Base-by-base conservation (phyloP, 495 filamentous ascomycete genomes). In the Acidomyces sp. region DNA sequence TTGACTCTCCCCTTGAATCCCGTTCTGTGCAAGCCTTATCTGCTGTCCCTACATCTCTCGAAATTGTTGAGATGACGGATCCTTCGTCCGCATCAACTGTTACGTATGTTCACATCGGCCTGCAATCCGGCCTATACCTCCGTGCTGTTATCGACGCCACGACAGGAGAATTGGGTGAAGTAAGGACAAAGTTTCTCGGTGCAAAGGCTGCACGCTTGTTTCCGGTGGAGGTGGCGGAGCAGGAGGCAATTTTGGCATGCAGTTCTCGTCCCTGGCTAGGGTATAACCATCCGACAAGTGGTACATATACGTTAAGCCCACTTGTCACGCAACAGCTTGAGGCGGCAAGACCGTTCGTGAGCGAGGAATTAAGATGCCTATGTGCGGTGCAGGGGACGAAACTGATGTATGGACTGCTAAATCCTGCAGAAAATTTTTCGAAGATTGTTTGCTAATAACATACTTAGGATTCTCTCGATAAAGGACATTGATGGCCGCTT, bases 31-130 rank as follows among this genome's bases (percentile, higher is more conserved):
- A 96, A 58, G 86, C 85, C 5, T 61, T 95, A 38, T 90, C 86
- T 2, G 86, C 90, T 12, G 79, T 83, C 2, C 90, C 92, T 1
- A 92, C 84, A 12, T 74, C 82, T 2, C 63, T 96, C 1, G 80
- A 79, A n/a, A 93, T 99, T 51, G 92, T 93, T 75, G 65, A 82
- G 0, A 94, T 94, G 86, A 72, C 79, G 2, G 90, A 99, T 48
- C 88, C 86, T n/a, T 75, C 70, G 26, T 75, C 72, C 1, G 74
- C 70, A 18, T 85, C 84, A 17, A 80, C 73, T 6, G 92, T 86
- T 2, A 66, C 90, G 3, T 95, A 90, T 55, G 67, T 96, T 13
- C 92, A 99, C 49, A 95, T 99, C 37, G 92, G 92, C 29, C 71
- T 99, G 13, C 80, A 87, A 56, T 93, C 85, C 12, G 92, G 92